phyloP scores from a whole-genome alignment of 2,329 filamentous ascomycete genomes.

The Coleophoma cylindrospora region DNA sequence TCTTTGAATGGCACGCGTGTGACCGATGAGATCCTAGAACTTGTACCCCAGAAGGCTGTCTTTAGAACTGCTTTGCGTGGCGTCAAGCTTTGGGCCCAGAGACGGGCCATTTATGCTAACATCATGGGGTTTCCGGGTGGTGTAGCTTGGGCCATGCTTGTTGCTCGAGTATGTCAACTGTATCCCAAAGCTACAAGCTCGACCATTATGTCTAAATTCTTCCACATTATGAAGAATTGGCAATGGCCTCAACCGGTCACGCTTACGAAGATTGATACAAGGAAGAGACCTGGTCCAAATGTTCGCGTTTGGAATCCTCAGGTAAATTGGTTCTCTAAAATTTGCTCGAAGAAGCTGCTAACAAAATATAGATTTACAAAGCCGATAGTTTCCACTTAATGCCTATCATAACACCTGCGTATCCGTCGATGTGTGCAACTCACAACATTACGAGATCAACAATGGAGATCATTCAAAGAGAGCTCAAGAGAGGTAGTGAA shows the following conservation, averaged over 20 bases:
- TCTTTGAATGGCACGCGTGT: conserved; percentile 93
- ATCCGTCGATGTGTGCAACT: conserved; percentile 96
- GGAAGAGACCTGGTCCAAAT: conserved; percentile 51
- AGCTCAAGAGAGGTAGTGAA: conserved; percentile 72
- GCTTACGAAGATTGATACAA: conserved; percentile 81
- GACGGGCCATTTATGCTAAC: conserved; percentile 89
- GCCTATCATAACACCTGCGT: conserved; percentile 97
- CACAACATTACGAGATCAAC: conserved; percentile 90
- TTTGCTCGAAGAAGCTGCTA: conserved; percentile 17
- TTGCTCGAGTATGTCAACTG: conserved; percentile 90
- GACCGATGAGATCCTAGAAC: conserved; percentile 82
- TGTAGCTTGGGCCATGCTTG: conserved; percentile 97
- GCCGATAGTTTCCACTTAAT: conserved; percentile 80
- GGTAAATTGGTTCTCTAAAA: conserved; percentile 39
- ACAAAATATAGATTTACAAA: conserved; percentile 11
- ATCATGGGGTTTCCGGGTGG: conserved; percentile 95
- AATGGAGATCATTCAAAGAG: conserved; percentile 75
- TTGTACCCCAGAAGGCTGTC: conserved; percentile 84
- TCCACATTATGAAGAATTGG: conserved; percentile 86
- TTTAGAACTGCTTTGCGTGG: conserved; percentile 87
- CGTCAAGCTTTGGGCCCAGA: conserved; percentile 94
- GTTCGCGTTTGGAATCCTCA: conserved; percentile 93
- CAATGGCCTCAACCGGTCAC: conserved; percentile 91
- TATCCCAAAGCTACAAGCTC: conserved; percentile 90
- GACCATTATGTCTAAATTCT: conserved; percentile 90